Conservation (phyloP, 257 asterid species). For the Galeopsis tetrahit region DNA sequence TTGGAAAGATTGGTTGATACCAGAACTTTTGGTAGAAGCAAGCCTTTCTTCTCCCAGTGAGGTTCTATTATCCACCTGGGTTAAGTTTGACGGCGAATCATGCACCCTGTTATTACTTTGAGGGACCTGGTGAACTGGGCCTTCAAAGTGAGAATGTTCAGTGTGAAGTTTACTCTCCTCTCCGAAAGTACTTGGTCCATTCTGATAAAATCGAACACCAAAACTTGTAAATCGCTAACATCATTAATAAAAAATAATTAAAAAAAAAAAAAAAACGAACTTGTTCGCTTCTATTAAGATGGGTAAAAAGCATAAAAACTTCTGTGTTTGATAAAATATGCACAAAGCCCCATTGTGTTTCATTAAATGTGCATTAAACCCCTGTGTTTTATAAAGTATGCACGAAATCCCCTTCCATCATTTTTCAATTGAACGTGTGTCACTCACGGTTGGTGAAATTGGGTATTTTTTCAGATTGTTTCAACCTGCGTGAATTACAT, state of each 20-base stretch:
- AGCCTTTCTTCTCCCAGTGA: constrained; percentile 43
- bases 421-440: too few species aligned
- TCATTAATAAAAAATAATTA: background rate
- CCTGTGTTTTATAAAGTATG: too few species aligned
- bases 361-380: too few species aligned
- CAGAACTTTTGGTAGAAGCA: constrained; percentile 35
- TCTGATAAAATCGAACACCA: constrained; percentile 47
- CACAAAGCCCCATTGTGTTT: too few species aligned
- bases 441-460: too few species aligned
- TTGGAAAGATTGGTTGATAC: constrained; percentile 41
- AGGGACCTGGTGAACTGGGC: constrained; percentile 41
- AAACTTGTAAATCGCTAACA: constrained; percentile 16
- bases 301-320: too few species aligned
- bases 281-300: background rate
- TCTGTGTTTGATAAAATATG: too few species aligned
- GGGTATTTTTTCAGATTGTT: too few species aligned
- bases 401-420: too few species aligned
- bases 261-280: background rate
- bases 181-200: constrained; percentile 55
- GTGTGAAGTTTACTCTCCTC: constrained; percentile 37
- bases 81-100: constrained; percentile 33
- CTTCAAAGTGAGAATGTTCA: constrained; percentile 37
- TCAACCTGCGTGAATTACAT: too few species aligned
- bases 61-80: constrained; percentile 43
- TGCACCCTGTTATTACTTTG: constrained; percentile 36